Base-by-base conservation (phyloP, 306 rosid genomes). In the Adenanthera pavonina region DNA sequence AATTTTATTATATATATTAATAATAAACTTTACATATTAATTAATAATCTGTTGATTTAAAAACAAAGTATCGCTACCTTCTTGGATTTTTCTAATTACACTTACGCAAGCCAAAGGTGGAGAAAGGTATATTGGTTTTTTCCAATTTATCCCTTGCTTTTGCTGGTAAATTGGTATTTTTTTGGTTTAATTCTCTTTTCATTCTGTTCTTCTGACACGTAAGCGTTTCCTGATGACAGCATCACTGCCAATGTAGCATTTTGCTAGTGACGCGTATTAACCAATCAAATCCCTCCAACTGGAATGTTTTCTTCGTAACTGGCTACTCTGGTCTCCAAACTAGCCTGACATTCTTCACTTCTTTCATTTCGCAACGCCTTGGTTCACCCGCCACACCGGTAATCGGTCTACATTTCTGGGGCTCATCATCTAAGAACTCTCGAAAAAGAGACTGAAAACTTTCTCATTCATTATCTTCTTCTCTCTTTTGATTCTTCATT, bases 281-380 rank as follows among this genome's bases (percentile, higher is more conserved):
- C 90, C 89, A 90, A 87, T 85, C 34, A 81, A 16, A 59, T 43
- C 2, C 14, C 4, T 70, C 80, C 92, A 85, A 76, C 70, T 73
- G 47, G 82, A 15, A 41, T 35, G 5, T 8, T 1, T 36, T 17
- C 54, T 15, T 1, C 13, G 5, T n/a, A 47, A 81, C 88, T 49
- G 83, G 78, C 78, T 76, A 2, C 38, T 60, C 71, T 78, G 15
- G 83, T 79, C 64, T 35, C 65, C 74, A 6, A 4, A 3, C 46
- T 17, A 0, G 3, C 60, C 60, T 11, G 0, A 2, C 38, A 11
- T 35, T 11, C 68, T 17, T 10, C 38, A 13, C 5, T 65, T 15
- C 15, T 1, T 14, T 14, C 11, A 3, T 36, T 65, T 35, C 17
- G 5, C 72, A 7, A 5, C 16, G 8, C n/a, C 65, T 14, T 2